A percentile compares a stretch with the other conserved stretches of the same genome.
Conservation (phyloP, 2,329 filamentous ascomycete species). For the Huntiella decipiens region DNA sequence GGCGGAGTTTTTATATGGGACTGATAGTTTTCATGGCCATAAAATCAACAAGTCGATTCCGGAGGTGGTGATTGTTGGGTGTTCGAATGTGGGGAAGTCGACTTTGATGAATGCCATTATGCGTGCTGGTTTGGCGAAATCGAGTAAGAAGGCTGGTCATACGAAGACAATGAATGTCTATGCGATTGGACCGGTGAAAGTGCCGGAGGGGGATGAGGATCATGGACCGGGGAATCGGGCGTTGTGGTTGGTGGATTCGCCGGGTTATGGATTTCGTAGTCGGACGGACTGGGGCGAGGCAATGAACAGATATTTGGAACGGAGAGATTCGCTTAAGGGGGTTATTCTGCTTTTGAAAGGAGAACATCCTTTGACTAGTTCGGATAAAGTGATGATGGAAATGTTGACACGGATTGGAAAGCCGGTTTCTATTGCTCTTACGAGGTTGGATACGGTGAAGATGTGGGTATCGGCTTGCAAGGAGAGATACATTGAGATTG, state of each 20-base stretch:
- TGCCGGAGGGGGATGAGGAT: neutral
- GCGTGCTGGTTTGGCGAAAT: slow-evolving; percentile 29
- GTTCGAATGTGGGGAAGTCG: slow-evolving; percentile 80
- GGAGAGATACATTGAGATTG: slow-evolving; percentile 23
- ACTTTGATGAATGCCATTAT: slow-evolving; percentile 71
- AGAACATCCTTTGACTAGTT: slow-evolving; percentile 30
- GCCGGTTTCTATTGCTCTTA: slow-evolving; percentile 31
- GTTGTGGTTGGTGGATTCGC: slow-evolving; percentile 32
- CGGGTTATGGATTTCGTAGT: slow-evolving; percentile 30
- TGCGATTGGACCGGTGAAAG: slow-evolving; percentile 27
- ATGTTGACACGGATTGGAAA: slow-evolving; percentile 27
- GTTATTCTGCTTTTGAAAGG: slow-evolving; percentile 35
- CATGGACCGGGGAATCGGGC: slow-evolving; percentile 13
- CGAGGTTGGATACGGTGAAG: slow-evolving; percentile 19
- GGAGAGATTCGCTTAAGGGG: slow-evolving; percentile 28
- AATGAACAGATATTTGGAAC: slow-evolving; percentile 30
- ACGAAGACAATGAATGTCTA: slow-evolving; percentile 38
- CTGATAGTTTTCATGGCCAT: slow-evolving; percentile 28
- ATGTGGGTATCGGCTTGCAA: slow-evolving; percentile 14
- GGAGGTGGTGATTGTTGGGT: slow-evolving; percentile 60
- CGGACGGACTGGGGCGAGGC: slow-evolving; percentile 32
- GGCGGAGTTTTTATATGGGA: slow-evolving; percentile 29
- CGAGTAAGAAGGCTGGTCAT: slow-evolving; percentile 31
- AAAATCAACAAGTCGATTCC: slow-evolving; percentile 32
- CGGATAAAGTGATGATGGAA: slow-evolving; percentile 28